Evolutionary conservation across 768 basidiomycete genomes (phyloP), one percentile per base, ranked within the genome.

Genomic region (Leucocoprinus birnbaumii): DNA sequence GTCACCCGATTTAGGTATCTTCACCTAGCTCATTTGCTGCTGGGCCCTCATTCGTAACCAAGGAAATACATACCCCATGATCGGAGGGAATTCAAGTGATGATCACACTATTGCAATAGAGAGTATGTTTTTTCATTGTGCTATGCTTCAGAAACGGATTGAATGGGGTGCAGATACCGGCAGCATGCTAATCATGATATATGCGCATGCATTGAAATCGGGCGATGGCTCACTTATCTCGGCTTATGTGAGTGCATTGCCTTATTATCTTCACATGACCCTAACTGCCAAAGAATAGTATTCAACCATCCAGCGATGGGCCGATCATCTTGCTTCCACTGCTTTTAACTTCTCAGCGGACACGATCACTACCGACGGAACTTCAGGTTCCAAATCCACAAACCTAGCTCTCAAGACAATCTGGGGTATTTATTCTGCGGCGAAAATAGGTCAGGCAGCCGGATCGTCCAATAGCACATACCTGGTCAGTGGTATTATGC

Each of bases 401-500:
- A 84, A 84, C 59, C 73, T 85, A 14, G 83, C 82, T 0, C 70
- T 86, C 58, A 86, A 85, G 58, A 82, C 82, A 24, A 81, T 84
- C 59, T 65, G 77, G 31, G 80, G 76, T 7, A 76, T 85, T 52
- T 65, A 75, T 53, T 80, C 80, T 0, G 83, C 84, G 82, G 65
- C 75, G 1, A 70, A 77, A 43, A 82, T 85, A 34, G 75, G 73
- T 18, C 59, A 65, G 3, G 62, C 70, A 22, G 53, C 69, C 9
- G 71, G 69, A 0, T 52, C 71, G n/a, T 57, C 57, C 0, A 50
- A 55, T 7, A 63, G 57, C 34, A 61, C 69, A 19, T 60, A 61
- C 22, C 64, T 66, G 51, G 73, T 73, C 35, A 65, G 59, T 22
- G 16, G 4, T 35, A 9, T n/a, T 31, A 31, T n/a, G n/a, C n/a